Evolutionary conservation across 129 eudicot genomes (phyloP), one percentile per base, ranked within the genome.

Genomic region (Kitagawia praeruptora): DNA sequence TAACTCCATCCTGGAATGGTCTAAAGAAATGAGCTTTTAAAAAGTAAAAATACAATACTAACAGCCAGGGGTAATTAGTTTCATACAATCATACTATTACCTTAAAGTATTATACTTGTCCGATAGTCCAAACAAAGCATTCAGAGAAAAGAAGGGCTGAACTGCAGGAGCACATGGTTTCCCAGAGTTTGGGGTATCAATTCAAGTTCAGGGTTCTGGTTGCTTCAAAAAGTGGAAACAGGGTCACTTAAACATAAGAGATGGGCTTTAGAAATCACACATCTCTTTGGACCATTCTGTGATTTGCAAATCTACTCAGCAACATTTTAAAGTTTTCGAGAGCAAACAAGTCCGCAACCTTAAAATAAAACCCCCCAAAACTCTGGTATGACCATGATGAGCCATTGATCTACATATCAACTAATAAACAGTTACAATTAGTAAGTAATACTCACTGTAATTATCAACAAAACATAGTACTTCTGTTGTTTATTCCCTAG

Each of bases 401-500:
- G 28, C 25, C 25, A 21, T n/a, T 2, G 31, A 21, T n/a, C 31
- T 19, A 58, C 9, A 5, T 58, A 58, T 58, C 67, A 58, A 23
- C 67, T 58, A 58, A 72, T 47, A 41, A 28, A 34, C 71, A 66
- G 13, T 70, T 11, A 14, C 3, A 27, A 81, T 37, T 69, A 23
- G 39, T 19, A 78, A 18, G 39, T 61, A 77, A 39, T 64, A 49
- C 77, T 40, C 88, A 93, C 98, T 89, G 98, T 95, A 79, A 95
- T 95, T 44, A 95, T 95, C 84, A 95, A 83, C 82, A 95, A 84
- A 80, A 95, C 91, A 70, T 82, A 95, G 81, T 95, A 95, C 81
- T 95, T 95, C 81, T 85, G 89, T 79, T 86, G 83, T 74, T 86
- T 89, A 37, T 86, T 85, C 40, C 34, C 34, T 31, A 31, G 34